phyloP scores from a whole-genome alignment of 768 basidiomycete genomes.

The Piloderma croceum region DNA sequence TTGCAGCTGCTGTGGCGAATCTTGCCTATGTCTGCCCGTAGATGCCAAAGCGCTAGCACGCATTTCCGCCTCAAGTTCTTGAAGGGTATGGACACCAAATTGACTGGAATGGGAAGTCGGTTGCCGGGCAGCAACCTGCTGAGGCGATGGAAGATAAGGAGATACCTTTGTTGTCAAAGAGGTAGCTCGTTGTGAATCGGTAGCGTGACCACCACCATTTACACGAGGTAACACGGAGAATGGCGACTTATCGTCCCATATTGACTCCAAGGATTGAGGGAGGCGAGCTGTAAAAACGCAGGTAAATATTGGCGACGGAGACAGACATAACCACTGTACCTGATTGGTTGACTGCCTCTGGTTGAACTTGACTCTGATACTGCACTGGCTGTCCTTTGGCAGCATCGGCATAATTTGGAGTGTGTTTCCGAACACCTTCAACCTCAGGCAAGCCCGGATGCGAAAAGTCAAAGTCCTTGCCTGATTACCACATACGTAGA shows the following conservation, averaged over 20 bases:
- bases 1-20: neutral
- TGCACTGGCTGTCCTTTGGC: slow-evolving; percentile 6
- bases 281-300: slow-evolving; percentile 28
- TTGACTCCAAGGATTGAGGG: slow-evolving; percentile 56
- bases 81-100: slow-evolving; percentile 53
- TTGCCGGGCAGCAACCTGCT: slow-evolving; percentile 27
- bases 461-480: slow-evolving; percentile 90
- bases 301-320: neutral
- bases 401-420: too few relatives aligned
- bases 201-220: slow-evolving; percentile 43
- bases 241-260: slow-evolving; percentile 79
- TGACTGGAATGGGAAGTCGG: slow-evolving; percentile 35
- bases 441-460: slow-evolving; percentile 33
- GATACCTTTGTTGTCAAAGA: slow-evolving; percentile 16
- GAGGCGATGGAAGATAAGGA: slow-evolving; percentile 26
- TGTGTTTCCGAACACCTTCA: slow-evolving; percentile 13
- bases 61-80: slow-evolving; percentile 86
- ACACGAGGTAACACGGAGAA: slow-evolving; percentile 60
- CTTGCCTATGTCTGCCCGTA: too few relatives aligned
- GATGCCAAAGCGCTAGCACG: slow-evolving; percentile 52
- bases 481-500: slow-evolving; percentile 35
- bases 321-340: neutral
- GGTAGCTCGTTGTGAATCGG: slow-evolving; percentile 24
- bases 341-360: slow-evolving; percentile 8
- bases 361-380: slow-evolving; percentile 2